Evolutionary conservation across 1,139 yeast genomes (phyloP).

Genomic region (Lodderomyces pseudojiufengensis): DNA sequence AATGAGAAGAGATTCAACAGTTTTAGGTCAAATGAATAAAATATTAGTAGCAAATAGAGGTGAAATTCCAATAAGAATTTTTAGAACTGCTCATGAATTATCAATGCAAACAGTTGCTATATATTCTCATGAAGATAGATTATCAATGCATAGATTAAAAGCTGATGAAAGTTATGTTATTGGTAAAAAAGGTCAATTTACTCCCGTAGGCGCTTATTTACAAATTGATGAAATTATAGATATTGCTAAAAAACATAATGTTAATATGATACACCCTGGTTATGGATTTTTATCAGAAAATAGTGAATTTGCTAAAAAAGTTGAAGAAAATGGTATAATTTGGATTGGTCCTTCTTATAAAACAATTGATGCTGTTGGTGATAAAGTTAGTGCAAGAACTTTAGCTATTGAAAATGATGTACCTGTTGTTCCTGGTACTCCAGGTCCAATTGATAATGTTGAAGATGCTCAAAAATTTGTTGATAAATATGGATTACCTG

Average conservation of each 20-base stretch:
- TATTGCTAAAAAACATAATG: slow-evolving; percentile 84
- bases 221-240: slow-evolving; percentile 93
- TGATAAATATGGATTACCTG: slow-evolving; percentile 84
- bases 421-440: slow-evolving; percentile 97
- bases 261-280: slow-evolving; percentile 98
- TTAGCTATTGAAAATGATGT: slow-evolving; percentile 80
- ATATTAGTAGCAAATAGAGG: slow-evolving; percentile 94
- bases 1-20: slow-evolving; percentile 61
- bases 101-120: slow-evolving; percentile 98
- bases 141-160: slow-evolving; percentile 91
- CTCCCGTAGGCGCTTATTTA: slow-evolving; percentile 95
- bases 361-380: slow-evolving; percentile 96
- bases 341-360: slow-evolving; percentile 94
- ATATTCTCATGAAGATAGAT: slow-evolving; percentile 92
- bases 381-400: slow-evolving; percentile 90
- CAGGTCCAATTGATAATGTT: slow-evolving; percentile 86
- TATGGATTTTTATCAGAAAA: slow-evolving; percentile 95
- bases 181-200: slow-evolving; percentile 82
- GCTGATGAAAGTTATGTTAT: slow-evolving; percentile 92
- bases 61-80: slow-evolving; percentile 85
- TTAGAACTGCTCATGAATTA: slow-evolving; percentile 96
- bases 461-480: slow-evolving; percentile 81
- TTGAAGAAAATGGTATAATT: slow-evolving; percentile 84
- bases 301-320: slow-evolving; percentile 90
- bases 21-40: slow-evolving; percentile 65